phyloP scores from a whole-genome alignment of 2,329 filamentous ascomycete species.

The Fusarium subtropicale region DNA sequence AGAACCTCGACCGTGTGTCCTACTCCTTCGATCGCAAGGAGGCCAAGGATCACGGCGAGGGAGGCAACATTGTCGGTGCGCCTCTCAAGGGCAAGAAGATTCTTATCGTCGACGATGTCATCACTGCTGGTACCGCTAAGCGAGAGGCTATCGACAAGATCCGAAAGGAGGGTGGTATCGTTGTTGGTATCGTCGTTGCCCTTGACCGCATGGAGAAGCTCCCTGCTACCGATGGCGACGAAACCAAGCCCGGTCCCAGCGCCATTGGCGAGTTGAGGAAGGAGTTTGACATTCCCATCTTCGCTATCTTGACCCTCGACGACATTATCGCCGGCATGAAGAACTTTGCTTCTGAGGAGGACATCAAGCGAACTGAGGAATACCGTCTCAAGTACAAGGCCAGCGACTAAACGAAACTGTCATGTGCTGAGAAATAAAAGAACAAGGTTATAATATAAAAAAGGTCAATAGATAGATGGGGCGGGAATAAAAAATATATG shows the following conservation, averaged over 20 bases:
- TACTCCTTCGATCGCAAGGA: slow-evolving; percentile 98
- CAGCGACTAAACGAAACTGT: slow-evolving; percentile 59
- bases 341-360: slow-evolving; percentile 69
- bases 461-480: slow-evolving; percentile 19
- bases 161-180: slow-evolving; percentile 81
- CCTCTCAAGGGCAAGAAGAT: slow-evolving; percentile 85
- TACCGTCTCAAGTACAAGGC: slow-evolving; percentile 77
- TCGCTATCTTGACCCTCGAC: slow-evolving; percentile 84
- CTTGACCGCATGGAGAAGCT: slow-evolving; percentile 89
- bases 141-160: slow-evolving; percentile 93
- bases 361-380: slow-evolving; percentile 76
- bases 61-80: slow-evolving; percentile 90
- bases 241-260: slow-evolving; percentile 76
- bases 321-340: slow-evolving; percentile 81
- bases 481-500: background rate
- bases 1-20: slow-evolving; percentile 74
- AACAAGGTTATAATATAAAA: slow-evolving; percentile 26
- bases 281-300: slow-evolving; percentile 85
- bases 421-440: background rate
- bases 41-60: slow-evolving; percentile 95
- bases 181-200: slow-evolving; percentile 89
- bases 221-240: slow-evolving; percentile 71
- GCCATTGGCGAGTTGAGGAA: slow-evolving; percentile 87
- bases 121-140: slow-evolving; percentile 94
- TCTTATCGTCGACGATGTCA: slow-evolving; percentile 95